phyloP scores from a whole-genome alignment of 75 land plant species.

The Ceratopteris richardii region DNA sequence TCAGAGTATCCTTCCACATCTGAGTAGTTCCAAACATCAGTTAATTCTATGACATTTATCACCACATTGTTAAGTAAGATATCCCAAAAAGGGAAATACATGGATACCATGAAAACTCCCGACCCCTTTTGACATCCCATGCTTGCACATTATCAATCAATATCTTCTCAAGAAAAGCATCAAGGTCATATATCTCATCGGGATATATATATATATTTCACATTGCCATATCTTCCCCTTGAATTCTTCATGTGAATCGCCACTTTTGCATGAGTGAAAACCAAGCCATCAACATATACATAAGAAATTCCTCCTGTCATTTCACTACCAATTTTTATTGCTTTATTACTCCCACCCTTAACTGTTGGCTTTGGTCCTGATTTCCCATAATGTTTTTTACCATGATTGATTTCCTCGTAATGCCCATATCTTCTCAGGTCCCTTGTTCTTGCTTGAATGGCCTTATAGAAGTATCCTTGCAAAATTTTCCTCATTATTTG shows the following conservation, averaged over 20 bases:
- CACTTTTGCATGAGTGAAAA: no score
- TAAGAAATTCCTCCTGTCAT: no score
- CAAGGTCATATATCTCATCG: no score
- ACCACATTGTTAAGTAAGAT: constrained; percentile 54
- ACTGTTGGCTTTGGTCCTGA: no score
- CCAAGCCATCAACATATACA: no score
- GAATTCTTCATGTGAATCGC: no score
- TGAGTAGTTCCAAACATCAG: constrained; percentile 67
- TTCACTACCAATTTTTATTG: no score
- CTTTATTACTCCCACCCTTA: no score
- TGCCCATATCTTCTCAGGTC: constrained; percentile 55
- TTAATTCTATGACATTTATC: constrained; percentile 23
- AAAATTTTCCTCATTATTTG: constrained; percentile 70
- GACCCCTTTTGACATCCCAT: constrained; percentile 34
- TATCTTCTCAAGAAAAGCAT: constrained; percentile 50
- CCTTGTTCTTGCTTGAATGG: constrained; percentile 65
- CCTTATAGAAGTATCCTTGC: constrained; percentile 74
- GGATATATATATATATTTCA: no score
- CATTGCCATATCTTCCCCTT: no score
- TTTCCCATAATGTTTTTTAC: no score
- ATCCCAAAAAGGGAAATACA: constrained; percentile 33
- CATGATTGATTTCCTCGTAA: no score
- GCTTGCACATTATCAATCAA: constrained; percentile 53
- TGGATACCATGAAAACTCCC: constrained; percentile 58
- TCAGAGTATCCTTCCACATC: constrained; percentile 48